Evolutionary conservation across 2,329 filamentous ascomycete species (phyloP), one percentile per base, ranked within the genome.

Genomic region (Blastomyces silverae): DNA sequence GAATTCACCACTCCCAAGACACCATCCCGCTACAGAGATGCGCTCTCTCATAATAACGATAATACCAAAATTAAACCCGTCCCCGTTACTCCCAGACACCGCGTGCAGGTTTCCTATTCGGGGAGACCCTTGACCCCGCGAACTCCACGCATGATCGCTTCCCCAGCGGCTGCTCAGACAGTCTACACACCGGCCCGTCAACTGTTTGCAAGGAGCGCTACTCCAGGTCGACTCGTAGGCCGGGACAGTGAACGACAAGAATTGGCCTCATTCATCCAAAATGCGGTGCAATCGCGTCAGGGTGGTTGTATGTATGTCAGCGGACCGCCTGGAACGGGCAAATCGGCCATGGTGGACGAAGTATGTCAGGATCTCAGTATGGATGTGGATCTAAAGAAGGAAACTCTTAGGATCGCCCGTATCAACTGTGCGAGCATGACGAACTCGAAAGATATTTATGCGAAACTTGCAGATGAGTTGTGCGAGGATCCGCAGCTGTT

Each of bases 401-500:
- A 76, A 15, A 76, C 76, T 3, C 80, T 94, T 63, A 87, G 85
- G 71, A 87, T 88, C 63, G 87, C 87, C 2, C 93, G 92, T 73
- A 84, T 99, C 81, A 99, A 99, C 75, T 99, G 94, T 78, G 97
- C 97, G 87, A 96, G 92, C 77, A 87, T 97, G 77, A 95, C 94
- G 73, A 91, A 87, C 44, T 90, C 92, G 1, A 87, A 87, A 69
- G 92, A 97, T 73, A 83, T 99, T 28, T 96, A 95, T 76, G 83
- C 84, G 67, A 92, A 88, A 25, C 80, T 99, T 22, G 78, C 93
- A 15, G 87, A 90, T 69, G 83, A 85, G 64, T 85, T 93, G 53
- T 80, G 88, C 64, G 83, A 83, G 15, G 82, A 87, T 64, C 81
- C 83, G 42, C 84, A 88, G 52, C 75, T 87, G 46, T 78, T 83